Evolutionary conservation across 148 eudicot species (phyloP), one percentile per base, ranked within the genome.

Genomic region (Vaccinium vitisidaea): DNA sequence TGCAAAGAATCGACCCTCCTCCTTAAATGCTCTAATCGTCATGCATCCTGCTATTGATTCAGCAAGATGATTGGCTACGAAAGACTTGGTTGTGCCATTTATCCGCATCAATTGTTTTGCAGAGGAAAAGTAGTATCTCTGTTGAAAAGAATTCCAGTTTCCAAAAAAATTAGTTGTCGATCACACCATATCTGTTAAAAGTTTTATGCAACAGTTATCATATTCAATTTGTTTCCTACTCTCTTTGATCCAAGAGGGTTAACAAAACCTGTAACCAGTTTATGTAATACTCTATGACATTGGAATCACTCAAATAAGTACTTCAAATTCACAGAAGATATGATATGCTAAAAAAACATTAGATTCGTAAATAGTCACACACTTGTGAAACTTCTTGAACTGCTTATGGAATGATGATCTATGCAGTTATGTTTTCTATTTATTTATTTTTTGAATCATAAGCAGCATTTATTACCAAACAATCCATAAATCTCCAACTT

Each of bases 61-160:
- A 65, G 98, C 95, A 21, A 96, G 88, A 91, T 94, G 95, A 90
- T 96, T 94, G 25, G 98, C 98, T 11, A 96, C 93, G 19, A 91
- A 87, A 50, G 98, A 96, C 85, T 96, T 96, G 70, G 96, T 94
- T 46, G 98, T 96, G 56, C 98, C 98, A 86, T 96, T 96, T 79
- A 96, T 91, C 87, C 97, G 89, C 98, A 96, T 94, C 86, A 96
- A 79, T 86, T 90, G 95, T 87, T 94, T 96, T 6, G 98, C 98
- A 30, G 98, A 90, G 10, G 93, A 85, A 78, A 87, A 94, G 85
- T 94, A 93, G 90, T 96, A 94, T 77, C 89, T 93, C 98, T 96
- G 89, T 86, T 14, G 23, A 77, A 11, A 43, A 75, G 43, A 77
- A 8, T 39, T 39, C 46, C 55, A 76, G 56, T 48, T 13, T 59